Base-by-base conservation (phyloP, 2,329 filamentous ascomycete genomes). In the Pyrenophora seminiperda region DNA sequence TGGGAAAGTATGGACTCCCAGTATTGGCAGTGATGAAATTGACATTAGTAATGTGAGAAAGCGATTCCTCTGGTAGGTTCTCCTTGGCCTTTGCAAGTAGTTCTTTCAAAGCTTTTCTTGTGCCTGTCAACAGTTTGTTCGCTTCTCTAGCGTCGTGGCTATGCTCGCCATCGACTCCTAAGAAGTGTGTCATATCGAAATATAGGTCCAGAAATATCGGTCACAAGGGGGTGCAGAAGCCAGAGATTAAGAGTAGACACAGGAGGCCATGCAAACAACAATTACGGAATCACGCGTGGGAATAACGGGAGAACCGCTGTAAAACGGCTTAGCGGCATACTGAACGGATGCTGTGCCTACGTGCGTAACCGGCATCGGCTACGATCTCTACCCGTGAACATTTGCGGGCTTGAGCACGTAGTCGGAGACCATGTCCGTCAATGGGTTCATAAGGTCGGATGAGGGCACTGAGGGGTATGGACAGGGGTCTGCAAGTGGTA, bases 1-100 rank as follows among this genome's bases (percentile, higher is more conserved):
- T 71, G 2, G 73, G 73, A 47, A 74, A 75, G 54, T 75, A 74
- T 5, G 73, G 73, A 14, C 56, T 72, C 20, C 72, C 72, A 0
- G 66, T 71, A 44, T 75, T 73, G 11, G 65, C 66, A 1, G 71
- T 75, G 1, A 63, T 65, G 40, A 75, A 75, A 4, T 61, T 46
- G 39, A 67, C 56, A 5, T 52, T 62, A 15, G 56, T 43, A 17
- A 75, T 69, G 37, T 72, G 60, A 15, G 62, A 41, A 4, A 66
- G 50, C 40, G 61, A 65, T 50, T 75, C 71, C 22, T 51, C 43
- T 5, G 73, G 73, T 10, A 75, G 58, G 31, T 74, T 66, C 43
- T 58, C 62, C 27, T 69, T 61, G 32, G 62, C 68, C 30, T 67
- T 67, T 29, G 45, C 38, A 7, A 75, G 57, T 10, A 75, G 59